Conservation (phyloP, 257 asterid species). For the Cruciata laevipes region DNA sequence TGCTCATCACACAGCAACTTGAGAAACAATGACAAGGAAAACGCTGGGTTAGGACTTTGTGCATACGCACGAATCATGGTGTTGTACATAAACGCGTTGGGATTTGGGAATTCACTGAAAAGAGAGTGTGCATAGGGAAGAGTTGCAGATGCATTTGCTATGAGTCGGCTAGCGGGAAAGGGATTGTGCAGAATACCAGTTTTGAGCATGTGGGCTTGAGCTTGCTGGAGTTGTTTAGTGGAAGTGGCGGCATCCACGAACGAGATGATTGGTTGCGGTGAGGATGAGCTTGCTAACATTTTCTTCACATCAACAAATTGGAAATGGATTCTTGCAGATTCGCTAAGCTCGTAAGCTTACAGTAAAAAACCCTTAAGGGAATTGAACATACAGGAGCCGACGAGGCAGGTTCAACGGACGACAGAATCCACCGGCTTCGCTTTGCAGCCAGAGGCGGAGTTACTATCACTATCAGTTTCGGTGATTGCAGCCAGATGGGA, state of each 20-base stretch:
- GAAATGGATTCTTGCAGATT: background rate
- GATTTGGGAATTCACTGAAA: slow-evolving; percentile 21
- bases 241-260: slow-evolving; percentile 25
- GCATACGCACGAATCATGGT: slow-evolving; percentile 31
- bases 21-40: slow-evolving; percentile 21
- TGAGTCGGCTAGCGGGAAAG: slow-evolving; percentile 29
- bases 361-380: too few relatives aligned
- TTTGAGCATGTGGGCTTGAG: slow-evolving; percentile 35
- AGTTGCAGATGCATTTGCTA: slow-evolving; percentile 18
- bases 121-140: slow-evolving; percentile 30
- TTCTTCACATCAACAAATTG: slow-evolving; percentile 1
- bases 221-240: slow-evolving; percentile 27
- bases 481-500: too few relatives aligned
- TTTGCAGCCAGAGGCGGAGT: too few relatives aligned
- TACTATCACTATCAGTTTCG: too few relatives aligned
- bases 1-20: slow-evolving; percentile 19
- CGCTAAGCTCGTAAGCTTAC: background rate
- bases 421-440: too few relatives aligned
- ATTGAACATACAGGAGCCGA: too few relatives aligned
- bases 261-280: slow-evolving; percentile 21
- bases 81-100: slow-evolving; percentile 31
- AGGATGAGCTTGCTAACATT: slow-evolving; percentile 6
- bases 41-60: slow-evolving; percentile 19
- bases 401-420: too few relatives aligned
- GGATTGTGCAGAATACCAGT: slow-evolving; percentile 25